Percentiles rank a stretch among this genome's conserved stretches.
Conservation (phyloP, 1,139 yeast genomes). For the Kodamaea arcana region DNA sequence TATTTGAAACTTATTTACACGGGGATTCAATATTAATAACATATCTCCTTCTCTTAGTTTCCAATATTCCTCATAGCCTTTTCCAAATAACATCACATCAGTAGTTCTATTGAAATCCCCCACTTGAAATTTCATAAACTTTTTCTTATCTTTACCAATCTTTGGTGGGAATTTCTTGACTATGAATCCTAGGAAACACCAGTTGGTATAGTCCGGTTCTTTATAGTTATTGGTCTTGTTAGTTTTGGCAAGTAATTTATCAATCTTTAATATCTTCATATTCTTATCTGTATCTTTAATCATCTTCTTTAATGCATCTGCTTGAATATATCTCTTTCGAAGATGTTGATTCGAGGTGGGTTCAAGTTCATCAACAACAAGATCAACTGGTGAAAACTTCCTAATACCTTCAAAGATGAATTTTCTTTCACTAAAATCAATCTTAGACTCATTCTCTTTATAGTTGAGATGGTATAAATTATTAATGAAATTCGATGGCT, state of each 20-base stretch:
- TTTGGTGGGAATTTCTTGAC: constrained; percentile 53
- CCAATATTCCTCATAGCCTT: constrained; percentile 68
- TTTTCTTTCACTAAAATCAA: constrained; percentile 15
- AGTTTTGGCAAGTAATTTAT: constrained; percentile 61
- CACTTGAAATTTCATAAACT: constrained; percentile 57
- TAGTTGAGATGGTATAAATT: constrained; percentile 11
- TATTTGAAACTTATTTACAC: constrained; percentile 27
- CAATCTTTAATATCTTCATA: constrained; percentile 47
- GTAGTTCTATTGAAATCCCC: constrained; percentile 62
- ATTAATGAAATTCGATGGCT: constrained; percentile 11
- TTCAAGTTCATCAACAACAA: constrained; percentile 13
- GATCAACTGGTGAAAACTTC: constrained; percentile 6
- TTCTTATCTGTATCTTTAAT: constrained; percentile 32
- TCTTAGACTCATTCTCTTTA: constrained; percentile 5
- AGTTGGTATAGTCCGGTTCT: constrained; percentile 70
- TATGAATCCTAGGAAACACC: constrained; percentile 70
- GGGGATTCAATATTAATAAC: constrained; percentile 72
- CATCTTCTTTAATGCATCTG: constrained; percentile 25
- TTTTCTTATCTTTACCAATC: constrained; percentile 38
- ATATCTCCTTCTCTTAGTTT: constrained; percentile 71
- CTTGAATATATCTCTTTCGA: constrained; percentile 43
- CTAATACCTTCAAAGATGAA: constrained; percentile 17
- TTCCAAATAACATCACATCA: constrained; percentile 61
- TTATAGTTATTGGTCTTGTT: constrained; percentile 56
- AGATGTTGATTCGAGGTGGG: constrained; percentile 15